Base-by-base conservation (phyloP, 2,329 filamentous ascomycete genomes). In the Fusarium sp. region DNA sequence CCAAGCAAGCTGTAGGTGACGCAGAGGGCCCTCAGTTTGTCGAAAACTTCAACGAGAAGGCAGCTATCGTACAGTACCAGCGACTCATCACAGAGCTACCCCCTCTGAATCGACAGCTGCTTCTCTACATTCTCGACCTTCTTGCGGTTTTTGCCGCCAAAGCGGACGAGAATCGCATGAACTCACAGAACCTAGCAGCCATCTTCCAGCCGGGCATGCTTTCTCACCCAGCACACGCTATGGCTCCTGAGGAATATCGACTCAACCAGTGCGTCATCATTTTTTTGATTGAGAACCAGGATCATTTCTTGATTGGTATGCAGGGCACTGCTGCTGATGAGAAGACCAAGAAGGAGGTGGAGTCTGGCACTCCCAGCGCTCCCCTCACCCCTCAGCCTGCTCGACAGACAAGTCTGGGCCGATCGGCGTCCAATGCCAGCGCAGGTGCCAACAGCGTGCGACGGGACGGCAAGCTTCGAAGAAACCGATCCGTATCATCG, bases 241-340 rank as follows among this genome's bases (percentile, higher is more conserved):
- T 99, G 95, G 91, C 93, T 1, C 96, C 96, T 1, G 89, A 92
- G 59, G 95, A 98, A 77, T 99, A 99, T 78, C 91, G 93, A 31
- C 84, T 99, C 8, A 98, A 97, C 77, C 96, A 99, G 84, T 95
- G 96, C 75, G 95, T 99, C 21, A 87, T 99, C 68, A 97, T 99
- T 50, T 99, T 99, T 80, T 83, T 99, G 72, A 99, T 99, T 71
- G 94, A 98, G 77, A 97, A 99, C 75, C 96, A 99, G 79, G 96
- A 99, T 76, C 93, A 97, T 80, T 99, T 99, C 84, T 84, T 99
- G 70, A 97, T 99, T 69, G 96, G 96, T 57, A 99, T 99, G 96
- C 93, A 94, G 77, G 96, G 96, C 43, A 98, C 94, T n/a, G 94
- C 90, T n/a, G 93, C 94, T n/a, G 94, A 98, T 77, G 93, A 97